These are phyloP conservation scores for Ehretia macrophylla DNA, from an alignment of 257 asterid genomes.

Conservation along the genomic window DNA sequence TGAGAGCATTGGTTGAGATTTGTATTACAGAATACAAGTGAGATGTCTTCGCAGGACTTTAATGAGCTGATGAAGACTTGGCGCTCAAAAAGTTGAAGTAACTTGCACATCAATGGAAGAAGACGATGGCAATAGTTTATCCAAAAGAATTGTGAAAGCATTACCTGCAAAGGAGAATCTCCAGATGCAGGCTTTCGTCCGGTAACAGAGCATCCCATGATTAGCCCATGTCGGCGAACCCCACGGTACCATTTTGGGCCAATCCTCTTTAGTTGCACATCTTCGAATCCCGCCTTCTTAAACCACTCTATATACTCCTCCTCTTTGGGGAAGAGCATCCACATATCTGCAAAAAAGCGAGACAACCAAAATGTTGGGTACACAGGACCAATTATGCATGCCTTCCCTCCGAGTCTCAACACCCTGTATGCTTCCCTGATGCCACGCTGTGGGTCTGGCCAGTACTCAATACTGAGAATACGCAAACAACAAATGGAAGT, in stretches of 20 bases:
- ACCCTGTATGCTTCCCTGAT: constrained; percentile 93
- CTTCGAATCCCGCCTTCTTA: constrained; percentile 81
- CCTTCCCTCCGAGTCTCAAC: constrained; percentile 79
- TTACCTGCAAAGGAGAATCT: constrained; percentile 91
- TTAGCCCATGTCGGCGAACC: constrained; percentile 89
- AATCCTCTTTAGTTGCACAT: constrained; percentile 82
- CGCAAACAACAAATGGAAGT: constrained; percentile 2
- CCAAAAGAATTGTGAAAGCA: not conserved
- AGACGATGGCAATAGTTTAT: not conserved
- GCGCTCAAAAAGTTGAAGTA: no score
- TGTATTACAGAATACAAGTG: no score
- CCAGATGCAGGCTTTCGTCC: constrained; percentile 86
- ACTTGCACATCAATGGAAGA: not conserved
- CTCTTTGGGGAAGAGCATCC: constrained; percentile 99
- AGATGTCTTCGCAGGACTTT: no score
- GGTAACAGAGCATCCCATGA: constrained; percentile 97
- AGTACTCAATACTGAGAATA: constrained; percentile 77
- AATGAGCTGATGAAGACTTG: no score
- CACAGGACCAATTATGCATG: constrained; percentile 92
- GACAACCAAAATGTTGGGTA: constrained; percentile 90
- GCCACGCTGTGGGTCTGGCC: constrained; percentile 99
- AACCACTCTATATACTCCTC: constrained; percentile 98
- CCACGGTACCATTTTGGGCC: constrained; percentile 99
- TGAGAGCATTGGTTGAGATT: no score
- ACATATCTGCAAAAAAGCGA: constrained; percentile 85